These are phyloP conservation scores for Barnettozyma salicaria DNA, from an alignment of 805 yeast genomes.

Conservation along the genomic window DNA sequence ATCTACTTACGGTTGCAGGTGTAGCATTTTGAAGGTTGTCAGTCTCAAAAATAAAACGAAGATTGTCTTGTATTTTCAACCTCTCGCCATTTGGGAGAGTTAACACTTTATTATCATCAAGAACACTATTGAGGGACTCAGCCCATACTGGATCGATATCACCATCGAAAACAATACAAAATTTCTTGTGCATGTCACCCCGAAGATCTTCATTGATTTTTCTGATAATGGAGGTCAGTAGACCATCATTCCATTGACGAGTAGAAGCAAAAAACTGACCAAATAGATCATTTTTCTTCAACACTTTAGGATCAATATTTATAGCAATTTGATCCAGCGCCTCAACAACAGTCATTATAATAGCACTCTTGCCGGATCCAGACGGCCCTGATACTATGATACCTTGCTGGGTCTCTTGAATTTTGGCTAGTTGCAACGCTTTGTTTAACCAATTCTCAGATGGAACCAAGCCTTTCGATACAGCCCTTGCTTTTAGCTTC, in stretches of 20 bases:
- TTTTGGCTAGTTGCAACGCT: conserved; percentile 53
- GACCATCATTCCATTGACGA: conserved; percentile 89
- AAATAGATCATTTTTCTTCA: conserved; percentile 57
- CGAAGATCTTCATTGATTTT: conserved; percentile 46
- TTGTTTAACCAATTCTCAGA: conserved; percentile 46
- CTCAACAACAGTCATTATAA: conserved; percentile 43
- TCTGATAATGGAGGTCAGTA: conserved; percentile 64
- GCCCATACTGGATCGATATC: conserved; percentile 94
- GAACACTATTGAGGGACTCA: conserved; percentile 81
- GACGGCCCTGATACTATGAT: conserved; percentile 73
- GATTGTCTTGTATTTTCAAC: conserved; percentile 54
- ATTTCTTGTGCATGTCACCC: conserved; percentile 48
- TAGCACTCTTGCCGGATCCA: conserved; percentile 66
- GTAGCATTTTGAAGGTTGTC: conserved; percentile 63
- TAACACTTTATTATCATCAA: conserved; percentile 78
- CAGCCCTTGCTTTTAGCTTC: conserved; percentile 27
- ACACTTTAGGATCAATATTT: conserved; percentile 67
- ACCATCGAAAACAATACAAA: conserved; percentile 87
- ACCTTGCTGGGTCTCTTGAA: conserved; percentile 66
- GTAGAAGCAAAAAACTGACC: conserved; percentile 73
- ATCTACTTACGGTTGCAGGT: conserved; percentile 87
- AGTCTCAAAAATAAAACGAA: conserved; percentile 72
- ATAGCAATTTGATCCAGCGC: conserved; percentile 35
- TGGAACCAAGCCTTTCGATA: conserved; percentile 27
- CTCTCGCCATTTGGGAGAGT: conserved; percentile 92